Evolutionary conservation across 2,329 filamentous ascomycete species (phyloP).

Genomic region (Cladosporium sp.): DNA sequence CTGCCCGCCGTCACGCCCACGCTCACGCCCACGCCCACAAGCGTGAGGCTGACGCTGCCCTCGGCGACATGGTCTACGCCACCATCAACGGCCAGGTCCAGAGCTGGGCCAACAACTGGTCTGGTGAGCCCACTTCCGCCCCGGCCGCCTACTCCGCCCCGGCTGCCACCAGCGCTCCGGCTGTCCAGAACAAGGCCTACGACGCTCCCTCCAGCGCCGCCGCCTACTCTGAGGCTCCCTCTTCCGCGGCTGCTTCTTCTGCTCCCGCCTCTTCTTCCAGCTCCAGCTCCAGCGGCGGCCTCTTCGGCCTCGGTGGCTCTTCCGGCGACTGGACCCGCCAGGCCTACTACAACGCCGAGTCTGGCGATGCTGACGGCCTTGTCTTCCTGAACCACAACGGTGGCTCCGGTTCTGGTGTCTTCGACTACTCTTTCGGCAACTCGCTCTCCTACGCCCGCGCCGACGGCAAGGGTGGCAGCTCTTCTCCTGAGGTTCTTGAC

Average conservation of each 20-base stretch:
- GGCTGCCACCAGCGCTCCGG: constrained; percentile 18
- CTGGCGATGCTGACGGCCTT: constrained; percentile 44
- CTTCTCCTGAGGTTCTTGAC: constrained; percentile 44
- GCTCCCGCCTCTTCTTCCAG: constrained; percentile 15
- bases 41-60: constrained; percentile 36
- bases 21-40: constrained; percentile 48
- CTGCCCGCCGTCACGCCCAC: constrained; percentile 32
- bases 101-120: constrained; percentile 54
- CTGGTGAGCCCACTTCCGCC: constrained; percentile 28
- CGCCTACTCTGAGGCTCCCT: constrained; percentile 11
- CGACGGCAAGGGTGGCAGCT: constrained; percentile 41
- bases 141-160: constrained; percentile 15
- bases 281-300: constrained; percentile 10
- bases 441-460: constrained; percentile 51
- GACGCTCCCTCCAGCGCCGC: constrained; percentile 3
- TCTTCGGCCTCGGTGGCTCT: constrained; percentile 18
- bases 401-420: constrained; percentile 50
- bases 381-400: constrained; percentile 55
- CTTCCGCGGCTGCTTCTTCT: constrained; percentile 5
- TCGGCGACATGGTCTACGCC: constrained; percentile 48
- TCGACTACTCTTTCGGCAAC: constrained; percentile 49
- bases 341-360: constrained; percentile 31
- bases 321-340: constrained; percentile 29
- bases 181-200: constrained; percentile 8
- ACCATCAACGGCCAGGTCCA: constrained; percentile 53